These are phyloP conservation scores for Eucalyptus melliodora DNA, from an alignment of 345 rosid species.

Conservation along the genomic window DNA sequence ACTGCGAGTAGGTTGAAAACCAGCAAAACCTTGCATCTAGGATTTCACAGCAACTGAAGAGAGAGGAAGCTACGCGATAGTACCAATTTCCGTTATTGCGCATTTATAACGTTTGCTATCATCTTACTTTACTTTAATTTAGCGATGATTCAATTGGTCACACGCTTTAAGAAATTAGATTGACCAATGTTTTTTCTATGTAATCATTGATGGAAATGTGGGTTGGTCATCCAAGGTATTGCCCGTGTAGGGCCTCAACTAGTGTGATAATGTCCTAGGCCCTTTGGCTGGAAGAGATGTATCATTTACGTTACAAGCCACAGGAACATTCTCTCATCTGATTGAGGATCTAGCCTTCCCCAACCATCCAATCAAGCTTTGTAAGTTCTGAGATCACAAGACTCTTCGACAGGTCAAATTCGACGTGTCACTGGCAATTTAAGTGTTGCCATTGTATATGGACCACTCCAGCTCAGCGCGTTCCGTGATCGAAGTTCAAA, in stretches of 20 bases:
- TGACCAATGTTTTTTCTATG: not conserved
- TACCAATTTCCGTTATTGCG: not conserved
- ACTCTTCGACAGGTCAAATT: not conserved
- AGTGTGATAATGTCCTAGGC: not conserved
- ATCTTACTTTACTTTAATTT: not conserved
- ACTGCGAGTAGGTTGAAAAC: not conserved
- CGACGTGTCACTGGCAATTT: not conserved
- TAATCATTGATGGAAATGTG: not conserved
- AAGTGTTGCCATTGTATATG: not conserved
- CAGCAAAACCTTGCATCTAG: not conserved
- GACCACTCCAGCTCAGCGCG: not conserved
- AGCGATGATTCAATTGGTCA: not conserved
- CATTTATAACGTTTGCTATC: not conserved
- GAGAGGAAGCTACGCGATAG: not conserved
- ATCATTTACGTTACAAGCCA: not conserved
- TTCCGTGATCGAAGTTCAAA: not conserved
- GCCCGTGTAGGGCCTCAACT: not conserved
- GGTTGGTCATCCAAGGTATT: not conserved
- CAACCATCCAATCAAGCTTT: not conserved
- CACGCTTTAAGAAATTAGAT: not conserved
- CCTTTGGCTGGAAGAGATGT: not conserved
- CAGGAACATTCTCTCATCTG: not conserved
- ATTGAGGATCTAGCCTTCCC: not conserved
- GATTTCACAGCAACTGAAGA: not conserved
- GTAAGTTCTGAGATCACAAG: not conserved